Evolutionary conservation across 164 flowering plant species (phyloP), one percentile per base, ranked within the genome.

Genomic region (Vitis cinerea): DNA sequence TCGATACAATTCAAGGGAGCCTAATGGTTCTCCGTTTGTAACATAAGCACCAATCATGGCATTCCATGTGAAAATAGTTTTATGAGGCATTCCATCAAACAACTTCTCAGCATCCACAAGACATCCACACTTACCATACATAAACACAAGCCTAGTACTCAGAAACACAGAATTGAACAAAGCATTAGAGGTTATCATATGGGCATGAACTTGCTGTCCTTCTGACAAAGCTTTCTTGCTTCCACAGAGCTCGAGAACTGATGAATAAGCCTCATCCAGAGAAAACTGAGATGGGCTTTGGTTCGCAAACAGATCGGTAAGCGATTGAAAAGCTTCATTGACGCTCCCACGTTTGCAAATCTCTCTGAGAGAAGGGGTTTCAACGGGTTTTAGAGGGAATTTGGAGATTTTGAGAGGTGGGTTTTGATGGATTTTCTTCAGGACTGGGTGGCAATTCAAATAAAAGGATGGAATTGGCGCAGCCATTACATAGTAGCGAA

Each of bases 1-100:
- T 10, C 74, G 50, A 65, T 79, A 92, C 78, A 85, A 67, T 64
- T 80, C 77, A 73, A 94, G 70, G 1, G 92, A 93, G 48, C 63
- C 71, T 0, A 51, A 70, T 73, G 83, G 83, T 8, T 83, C 77
- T 50, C 82, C 86, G 68, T 80, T 74, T 1, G 88, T 72, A 54
- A 84, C 83, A 81, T 74, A 90, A 69, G 86, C 94, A 19, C 97
- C 96, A 51, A 91, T 75, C 83, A 94, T 77, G 0, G 92, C 98
- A 87, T 95, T 93, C 92, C 97, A 94, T 1, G 97, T 77, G 70
- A 86, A 90, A 55, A 83, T 72, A 13, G 80, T 90, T 81, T 87
- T 83, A 0, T 80, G 60, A 55, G 67, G 73, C 91, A 92, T 89
- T 83, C 67, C 64, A 75, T 84, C 93, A 64, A 94, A 94, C 83